Evolutionary conservation across 2,329 filamentous ascomycete species (phyloP).

Genomic region (Alternaria arbusti): DNA sequence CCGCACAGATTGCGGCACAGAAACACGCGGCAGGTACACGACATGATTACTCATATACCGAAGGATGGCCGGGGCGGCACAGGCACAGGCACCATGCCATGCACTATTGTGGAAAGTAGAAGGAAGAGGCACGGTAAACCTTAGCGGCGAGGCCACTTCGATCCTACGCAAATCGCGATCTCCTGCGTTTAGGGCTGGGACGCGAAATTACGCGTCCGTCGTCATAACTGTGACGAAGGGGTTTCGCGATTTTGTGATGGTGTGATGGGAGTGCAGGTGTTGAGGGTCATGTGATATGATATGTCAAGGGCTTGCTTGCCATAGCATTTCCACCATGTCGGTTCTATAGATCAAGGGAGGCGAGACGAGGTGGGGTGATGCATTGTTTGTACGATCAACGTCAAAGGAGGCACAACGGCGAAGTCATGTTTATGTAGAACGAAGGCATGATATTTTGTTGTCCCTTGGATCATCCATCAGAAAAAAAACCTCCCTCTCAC

Average conservation of each 20-base stretch:
- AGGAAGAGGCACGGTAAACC: neutral
- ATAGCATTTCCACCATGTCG: neutral
- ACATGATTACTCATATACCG: neutral
- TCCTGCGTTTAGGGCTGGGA: neutral
- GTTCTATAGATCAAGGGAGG: neutral
- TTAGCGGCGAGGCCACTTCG: neutral
- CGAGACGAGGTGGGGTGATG: neutral
- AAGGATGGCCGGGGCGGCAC: neutral
- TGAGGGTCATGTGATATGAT: neutral
- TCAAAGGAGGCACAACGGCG: neutral
- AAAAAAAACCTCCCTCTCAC: neutral
- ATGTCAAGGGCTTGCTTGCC: slow-evolving; percentile 1
- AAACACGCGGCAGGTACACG: neutral
- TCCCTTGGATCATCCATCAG: neutral
- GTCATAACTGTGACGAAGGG: neutral
- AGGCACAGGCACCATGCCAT: neutral
- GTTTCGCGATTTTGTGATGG: neutral
- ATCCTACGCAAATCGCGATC: neutral
- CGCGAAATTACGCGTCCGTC: neutral
- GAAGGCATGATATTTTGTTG: slow-evolving; percentile 3
- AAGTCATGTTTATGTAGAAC: neutral
- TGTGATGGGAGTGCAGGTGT: neutral
- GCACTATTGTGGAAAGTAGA: neutral
- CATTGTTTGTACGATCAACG: slow-evolving; percentile 1
- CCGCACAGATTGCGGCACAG: neutral